Percentiles rank a stretch among this genome's conserved stretches.
phyloP scores from a whole-genome alignment of 768 basidiomycete genomes.

The Leucogyrophana mollusca region DNA sequence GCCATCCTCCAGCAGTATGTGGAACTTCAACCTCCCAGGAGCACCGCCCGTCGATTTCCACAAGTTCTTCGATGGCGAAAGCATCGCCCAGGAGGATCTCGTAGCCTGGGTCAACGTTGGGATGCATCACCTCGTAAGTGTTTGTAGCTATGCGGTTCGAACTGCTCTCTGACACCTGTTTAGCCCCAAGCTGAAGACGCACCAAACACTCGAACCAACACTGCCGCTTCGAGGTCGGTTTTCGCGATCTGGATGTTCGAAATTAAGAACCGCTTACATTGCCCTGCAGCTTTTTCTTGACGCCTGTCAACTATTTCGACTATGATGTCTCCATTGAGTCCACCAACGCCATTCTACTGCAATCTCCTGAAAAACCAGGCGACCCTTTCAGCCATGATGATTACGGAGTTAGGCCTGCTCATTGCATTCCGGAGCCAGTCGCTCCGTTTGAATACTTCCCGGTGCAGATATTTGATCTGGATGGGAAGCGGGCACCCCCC shows the following conservation, averaged over 20 bases:
- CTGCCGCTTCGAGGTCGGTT: slow-evolving; percentile 50
- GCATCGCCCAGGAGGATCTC: slow-evolving; percentile 61
- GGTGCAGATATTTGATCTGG: slow-evolving; percentile 31
- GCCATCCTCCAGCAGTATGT: slow-evolving; percentile 53
- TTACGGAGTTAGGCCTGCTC: slow-evolving; percentile 45
- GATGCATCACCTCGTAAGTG: slow-evolving; percentile 58
- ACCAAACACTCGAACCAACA: slow-evolving; percentile 58
- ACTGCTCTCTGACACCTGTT: neutral
- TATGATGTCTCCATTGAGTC: slow-evolving; percentile 60
- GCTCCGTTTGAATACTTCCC: slow-evolving; percentile 39
- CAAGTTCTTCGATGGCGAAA: slow-evolving; percentile 64
- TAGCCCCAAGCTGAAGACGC: slow-evolving; percentile 65
- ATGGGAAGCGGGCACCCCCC: slow-evolving; percentile 28
- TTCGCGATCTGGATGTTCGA: neutral
- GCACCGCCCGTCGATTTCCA: slow-evolving; percentile 55
- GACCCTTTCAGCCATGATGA: slow-evolving; percentile 46
- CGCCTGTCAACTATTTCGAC: slow-evolving; percentile 67
- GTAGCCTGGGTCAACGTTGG: slow-evolving; percentile 69
- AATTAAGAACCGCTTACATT: neutral
- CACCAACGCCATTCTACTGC: slow-evolving; percentile 49
- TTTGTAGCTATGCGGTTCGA: neutral
- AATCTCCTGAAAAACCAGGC: slow-evolving; percentile 35
- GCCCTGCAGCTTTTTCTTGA: slow-evolving; percentile 47
- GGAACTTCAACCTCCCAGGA: slow-evolving; percentile 65
- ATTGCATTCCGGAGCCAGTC: slow-evolving; percentile 38